Percentiles rank a stretch among this genome's conserved stretches.
These are phyloP conservation scores for Nakazawaea ambrosiae DNA, from an alignment of 805 yeast species.

Conservation along the genomic window DNA sequence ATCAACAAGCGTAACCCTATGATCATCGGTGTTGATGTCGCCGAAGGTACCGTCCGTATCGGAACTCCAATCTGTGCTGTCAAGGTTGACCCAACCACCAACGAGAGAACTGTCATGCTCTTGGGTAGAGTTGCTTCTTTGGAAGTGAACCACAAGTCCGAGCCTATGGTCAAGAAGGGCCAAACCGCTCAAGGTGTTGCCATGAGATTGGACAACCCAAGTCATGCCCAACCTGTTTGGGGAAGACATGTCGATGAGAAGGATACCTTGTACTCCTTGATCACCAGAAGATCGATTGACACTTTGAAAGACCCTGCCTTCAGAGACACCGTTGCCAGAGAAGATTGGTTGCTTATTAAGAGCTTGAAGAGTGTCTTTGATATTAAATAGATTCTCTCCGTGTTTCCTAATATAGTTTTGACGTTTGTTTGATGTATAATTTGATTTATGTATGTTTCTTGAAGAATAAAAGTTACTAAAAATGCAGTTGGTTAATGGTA, in stretches of 20 bases:
- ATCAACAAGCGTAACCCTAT: constrained; percentile 98
- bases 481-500: too few relatives aligned
- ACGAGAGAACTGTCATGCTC: constrained; percentile 59
- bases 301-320: constrained; percentile 98
- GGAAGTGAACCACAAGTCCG: constrained; percentile 91
- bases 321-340: constrained; percentile 88
- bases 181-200: constrained; percentile 98
- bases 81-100: constrained; percentile 79
- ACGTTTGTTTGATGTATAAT: neutral
- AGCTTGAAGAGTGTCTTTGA: constrained; percentile 84
- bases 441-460: too few relatives aligned
- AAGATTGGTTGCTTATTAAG: constrained; percentile 91
- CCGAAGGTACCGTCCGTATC: constrained; percentile 79
- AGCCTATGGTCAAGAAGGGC: constrained; percentile 79
- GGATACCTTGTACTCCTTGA: constrained; percentile 84
- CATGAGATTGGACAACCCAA: constrained; percentile 90
- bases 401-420: too few relatives aligned
- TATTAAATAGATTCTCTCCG: constrained; percentile 55
- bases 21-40: constrained; percentile 98
- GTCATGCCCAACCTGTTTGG: constrained; percentile 93
- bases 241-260: constrained; percentile 97
- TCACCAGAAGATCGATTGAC: constrained; percentile 86
- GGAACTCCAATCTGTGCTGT: constrained; percentile 98
- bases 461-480: too few relatives aligned
- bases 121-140: constrained; percentile 89